phyloP scores from a whole-genome alignment of 176 grass and related monocot species.

The Triticum monococcum region DNA sequence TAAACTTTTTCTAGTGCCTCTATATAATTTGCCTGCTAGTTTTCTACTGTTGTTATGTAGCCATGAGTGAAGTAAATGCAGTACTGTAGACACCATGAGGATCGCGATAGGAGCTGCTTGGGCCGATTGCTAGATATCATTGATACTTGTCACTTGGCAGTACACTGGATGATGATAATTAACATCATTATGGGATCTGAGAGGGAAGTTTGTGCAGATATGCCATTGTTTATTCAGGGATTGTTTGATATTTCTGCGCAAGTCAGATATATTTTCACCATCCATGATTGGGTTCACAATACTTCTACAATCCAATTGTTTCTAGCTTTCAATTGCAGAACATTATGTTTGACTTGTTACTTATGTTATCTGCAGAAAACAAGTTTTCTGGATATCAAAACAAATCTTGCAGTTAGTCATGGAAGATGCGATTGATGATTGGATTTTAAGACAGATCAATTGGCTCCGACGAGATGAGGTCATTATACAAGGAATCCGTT shows the following conservation, averaged over 20 bases:
- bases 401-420: slow-evolving; percentile 95
- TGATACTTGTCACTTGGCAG: not conserved
- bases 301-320: not conserved
- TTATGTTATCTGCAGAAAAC: slow-evolving; percentile 60
- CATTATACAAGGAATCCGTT: slow-evolving; percentile 70
- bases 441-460: slow-evolving; percentile 93
- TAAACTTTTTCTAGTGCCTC: slow-evolving; percentile 18
- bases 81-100: not conserved
- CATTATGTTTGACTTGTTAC: slow-evolving; percentile 8
- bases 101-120: not conserved
- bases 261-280: slow-evolving; percentile 15
- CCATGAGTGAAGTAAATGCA: not conserved
- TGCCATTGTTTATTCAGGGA: not conserved
- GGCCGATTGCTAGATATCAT: not conserved
- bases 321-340: slow-evolving; percentile 19
- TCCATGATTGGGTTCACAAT: slow-evolving; percentile 6
- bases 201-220: not conserved
- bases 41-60: not conserved
- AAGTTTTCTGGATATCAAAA: slow-evolving; percentile 98
- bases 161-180: not conserved
- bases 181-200: slow-evolving; percentile 10
- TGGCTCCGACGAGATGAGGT: slow-evolving; percentile 78
- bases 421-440: slow-evolving; percentile 99
- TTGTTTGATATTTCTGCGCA: slow-evolving; percentile 11
- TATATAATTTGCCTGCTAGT: slow-evolving; percentile 24